Base-by-base conservation (phyloP, 306 rosid genomes). In the Astragalus membranaceus region DNA sequence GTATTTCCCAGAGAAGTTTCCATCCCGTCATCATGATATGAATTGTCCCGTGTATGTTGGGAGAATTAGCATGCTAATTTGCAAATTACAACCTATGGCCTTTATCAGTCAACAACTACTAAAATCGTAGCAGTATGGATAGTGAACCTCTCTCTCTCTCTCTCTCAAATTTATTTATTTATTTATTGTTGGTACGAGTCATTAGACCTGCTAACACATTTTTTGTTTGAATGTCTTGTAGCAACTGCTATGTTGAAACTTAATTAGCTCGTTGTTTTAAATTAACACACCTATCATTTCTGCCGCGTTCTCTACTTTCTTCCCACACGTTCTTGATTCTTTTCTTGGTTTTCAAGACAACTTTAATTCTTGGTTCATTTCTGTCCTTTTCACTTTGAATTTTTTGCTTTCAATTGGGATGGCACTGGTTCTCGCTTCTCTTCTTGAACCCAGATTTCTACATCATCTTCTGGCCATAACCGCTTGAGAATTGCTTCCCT, bases 101-200 rank as follows among this genome's bases (percentile, higher is more conserved):
- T 58, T 48, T 16, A 11, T n/a, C 74, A 23, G 8, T 41, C 16
- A 51, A 35, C 44, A 48, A 12, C 26, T 41, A 29, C 49, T 61
- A 60, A 59, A 74, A 67, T 51, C 33, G 52, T 8, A 52, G 5
- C 63, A 68, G 61, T 67, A 55, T 12, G 63, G 46, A 52, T 41
- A 37, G 10, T 59, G 3, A 11, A 36, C 36, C 5, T 20, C 49
- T 47, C 16, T 67, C 10, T 10, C 7, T 65, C 7, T 15, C n/a
- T 33, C 4, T 65, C 2, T 16, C 16, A 10, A 26, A 26, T 26
- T 26, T 26, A 26, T 26, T 26, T 26, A 23, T 12, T 48, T n/a
- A 14, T 23, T 56, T 59, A 37, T 69, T 55, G 8, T 12, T 49
- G 35, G 32, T 51, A 54, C 23, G 68, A 37, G 47, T 78, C 47